Percentiles rank a stretch among this genome's conserved stretches.
Evolutionary conservation across 1,139 yeast genomes (phyloP).

Genomic region (Suhomyces bokatorum): DNA sequence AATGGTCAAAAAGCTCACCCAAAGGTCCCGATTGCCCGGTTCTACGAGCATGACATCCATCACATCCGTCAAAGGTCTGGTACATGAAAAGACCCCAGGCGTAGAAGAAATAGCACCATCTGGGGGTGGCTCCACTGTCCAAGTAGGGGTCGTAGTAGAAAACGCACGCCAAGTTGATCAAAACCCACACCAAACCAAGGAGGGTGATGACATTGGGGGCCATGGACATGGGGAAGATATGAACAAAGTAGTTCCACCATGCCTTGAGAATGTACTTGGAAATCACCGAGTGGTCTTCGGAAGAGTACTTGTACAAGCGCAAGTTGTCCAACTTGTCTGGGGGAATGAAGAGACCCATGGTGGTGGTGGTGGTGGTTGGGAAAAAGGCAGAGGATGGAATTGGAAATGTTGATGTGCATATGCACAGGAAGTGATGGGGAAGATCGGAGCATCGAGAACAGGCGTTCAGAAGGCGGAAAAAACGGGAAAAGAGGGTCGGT

Average conservation of each 20-base stretch:
- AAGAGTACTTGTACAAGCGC: constrained; percentile 65
- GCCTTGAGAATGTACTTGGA: constrained; percentile 76
- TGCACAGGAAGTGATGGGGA: constrained; percentile 1
- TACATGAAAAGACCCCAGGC: constrained; percentile 85
- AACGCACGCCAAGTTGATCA: constrained; percentile 62
- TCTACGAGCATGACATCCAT: constrained; percentile 89
- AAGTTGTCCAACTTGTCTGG: constrained; percentile 59
- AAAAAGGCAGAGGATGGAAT: no score
- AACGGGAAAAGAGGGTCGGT: background rate
- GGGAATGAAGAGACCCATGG: constrained; percentile 77
- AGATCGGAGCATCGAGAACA: background rate
- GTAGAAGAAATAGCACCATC: constrained; percentile 78
- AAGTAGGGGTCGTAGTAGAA: constrained; percentile 75
- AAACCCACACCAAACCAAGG: constrained; percentile 70
- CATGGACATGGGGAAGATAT: constrained; percentile 77
- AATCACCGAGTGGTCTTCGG: constrained; percentile 79
- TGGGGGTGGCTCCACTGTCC: constrained; percentile 54
- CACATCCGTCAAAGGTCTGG: constrained; percentile 96
- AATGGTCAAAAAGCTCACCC: constrained; percentile 93
- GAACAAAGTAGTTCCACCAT: constrained; percentile 74
- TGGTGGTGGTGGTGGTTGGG: no score
- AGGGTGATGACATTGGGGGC: constrained; percentile 89
- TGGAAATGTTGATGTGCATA: constrained; percentile 4
- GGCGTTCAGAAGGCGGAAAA: background rate
- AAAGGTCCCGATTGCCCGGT: constrained; percentile 94